Percentiles rank a stretch among this genome's conserved stretches.
phyloP scores from a whole-genome alignment of 2,329 filamentous ascomycete genomes.

The Arthroderma uncinatum region DNA sequence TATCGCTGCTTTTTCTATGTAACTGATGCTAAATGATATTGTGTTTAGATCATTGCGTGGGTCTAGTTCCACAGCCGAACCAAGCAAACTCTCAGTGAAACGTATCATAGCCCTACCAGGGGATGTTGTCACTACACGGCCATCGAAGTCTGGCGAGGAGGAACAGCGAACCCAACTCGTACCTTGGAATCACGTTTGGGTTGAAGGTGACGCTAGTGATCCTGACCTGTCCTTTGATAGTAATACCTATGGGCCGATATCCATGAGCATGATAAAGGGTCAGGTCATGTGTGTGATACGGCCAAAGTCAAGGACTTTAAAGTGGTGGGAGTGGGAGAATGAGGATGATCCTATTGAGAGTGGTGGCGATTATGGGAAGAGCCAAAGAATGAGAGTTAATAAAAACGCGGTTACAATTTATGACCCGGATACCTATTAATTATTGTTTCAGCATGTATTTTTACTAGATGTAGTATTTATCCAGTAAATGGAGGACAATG shows the following conservation, averaged over 20 bases:
- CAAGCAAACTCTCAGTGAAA: conserved; percentile 64
- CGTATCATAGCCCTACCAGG: conserved; percentile 70
- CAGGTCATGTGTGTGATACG: conserved; percentile 61
- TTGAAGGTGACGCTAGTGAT: conserved; percentile 72
- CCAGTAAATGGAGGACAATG: background rate
- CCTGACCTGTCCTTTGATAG: conserved; percentile 64
- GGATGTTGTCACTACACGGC: conserved; percentile 58
- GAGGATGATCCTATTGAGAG: conserved; percentile 12
- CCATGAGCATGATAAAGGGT: conserved; percentile 62
- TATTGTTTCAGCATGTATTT: background rate
- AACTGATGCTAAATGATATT: background rate
- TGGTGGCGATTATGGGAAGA: conserved; percentile 14
- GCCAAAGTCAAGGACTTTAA: conserved; percentile 39
- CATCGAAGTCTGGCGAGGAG: conserved; percentile 42
- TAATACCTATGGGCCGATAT: conserved; percentile 80
- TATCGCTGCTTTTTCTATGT: background rate
- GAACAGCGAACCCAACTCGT: conserved; percentile 43
- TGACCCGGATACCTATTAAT: conserved; percentile 22
- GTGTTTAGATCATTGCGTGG: conserved; percentile 1
- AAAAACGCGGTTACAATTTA: conserved; percentile 29
- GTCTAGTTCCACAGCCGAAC: conserved; percentile 56
- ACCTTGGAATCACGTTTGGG: conserved; percentile 80
- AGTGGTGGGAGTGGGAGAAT: conserved; percentile 31
- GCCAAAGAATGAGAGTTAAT: conserved; percentile 27
- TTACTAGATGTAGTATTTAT: background rate